These are phyloP conservation scores for Aspergillus luchuensis DNA, from an alignment of 2,329 filamentous ascomycete genomes.

Conservation along the genomic window DNA sequence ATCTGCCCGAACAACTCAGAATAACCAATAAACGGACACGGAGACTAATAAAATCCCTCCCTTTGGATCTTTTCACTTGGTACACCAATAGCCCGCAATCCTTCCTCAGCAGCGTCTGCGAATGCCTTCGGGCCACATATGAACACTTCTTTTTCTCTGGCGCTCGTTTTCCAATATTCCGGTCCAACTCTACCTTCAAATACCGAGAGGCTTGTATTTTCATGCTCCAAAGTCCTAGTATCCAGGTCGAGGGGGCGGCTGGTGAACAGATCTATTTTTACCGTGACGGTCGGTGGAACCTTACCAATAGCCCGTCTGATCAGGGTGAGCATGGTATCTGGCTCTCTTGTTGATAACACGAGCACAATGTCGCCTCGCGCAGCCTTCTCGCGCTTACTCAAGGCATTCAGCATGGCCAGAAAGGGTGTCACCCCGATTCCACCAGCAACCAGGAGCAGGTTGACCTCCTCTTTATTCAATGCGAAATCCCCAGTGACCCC, in stretches of 20 bases:
- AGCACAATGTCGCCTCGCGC: not conserved
- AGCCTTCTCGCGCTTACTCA: not conserved
- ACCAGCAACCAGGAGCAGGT: constrained; percentile 1
- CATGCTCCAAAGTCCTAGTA: too few relatives aligned
- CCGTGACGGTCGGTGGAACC: not conserved
- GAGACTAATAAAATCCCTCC: not conserved
- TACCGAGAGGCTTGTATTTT: too few relatives aligned
- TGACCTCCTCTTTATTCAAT: not conserved
- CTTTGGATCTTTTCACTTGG: not conserved
- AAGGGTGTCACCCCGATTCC: constrained; percentile 8
- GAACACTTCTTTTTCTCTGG: constrained; percentile 17
- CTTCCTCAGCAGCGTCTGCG: constrained; percentile 21
- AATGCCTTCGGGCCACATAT: constrained; percentile 28
- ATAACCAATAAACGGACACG: too few relatives aligned
- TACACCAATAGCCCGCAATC: constrained; percentile 12
- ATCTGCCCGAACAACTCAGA: too few relatives aligned
- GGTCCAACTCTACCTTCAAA: not conserved
- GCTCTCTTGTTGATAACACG: not conserved
- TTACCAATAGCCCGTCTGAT: not conserved
- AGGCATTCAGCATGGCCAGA: not conserved
- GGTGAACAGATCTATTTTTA: not conserved
- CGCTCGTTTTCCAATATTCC: constrained; percentile 12
- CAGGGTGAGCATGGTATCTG: not conserved
- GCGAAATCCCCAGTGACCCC: not conserved
- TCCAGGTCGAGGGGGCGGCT: not conserved